A percentile compares a stretch with the other conserved stretches of the same genome.
Conservation (phyloP, 257 asterid genomes). For the Perilla frutescens region DNA sequence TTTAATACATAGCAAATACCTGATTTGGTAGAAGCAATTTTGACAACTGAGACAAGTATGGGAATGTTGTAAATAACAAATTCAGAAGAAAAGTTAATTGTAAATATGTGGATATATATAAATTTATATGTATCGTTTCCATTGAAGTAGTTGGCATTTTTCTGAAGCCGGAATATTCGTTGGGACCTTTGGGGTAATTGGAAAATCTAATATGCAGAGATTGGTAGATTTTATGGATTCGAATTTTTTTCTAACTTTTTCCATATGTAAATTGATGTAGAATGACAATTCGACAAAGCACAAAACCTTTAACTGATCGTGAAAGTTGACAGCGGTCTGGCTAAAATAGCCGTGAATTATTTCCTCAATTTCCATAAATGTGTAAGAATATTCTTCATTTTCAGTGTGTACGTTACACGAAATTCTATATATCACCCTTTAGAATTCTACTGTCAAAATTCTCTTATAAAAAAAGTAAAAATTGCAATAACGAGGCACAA, state of each 20-base stretch:
- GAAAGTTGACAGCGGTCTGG: slow-evolving; percentile 7
- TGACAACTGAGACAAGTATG: no score
- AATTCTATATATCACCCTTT: neutral
- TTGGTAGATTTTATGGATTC: slow-evolving; percentile 24
- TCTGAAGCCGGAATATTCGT: slow-evolving; percentile 22
- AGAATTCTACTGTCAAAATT: no score
- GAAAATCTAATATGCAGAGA: slow-evolving; percentile 29
- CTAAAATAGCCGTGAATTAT: neutral
- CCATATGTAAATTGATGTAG: neutral
- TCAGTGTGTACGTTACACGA: neutral
- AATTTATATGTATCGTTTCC: no score
- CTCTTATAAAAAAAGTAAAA: no score
- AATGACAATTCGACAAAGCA: slow-evolving; percentile 29
- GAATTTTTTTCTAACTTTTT: neutral
- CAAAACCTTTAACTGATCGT: slow-evolving; percentile 11
- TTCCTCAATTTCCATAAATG: slow-evolving; percentile 11
- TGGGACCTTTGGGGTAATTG: slow-evolving; percentile 2
- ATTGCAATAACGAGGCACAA: no score
- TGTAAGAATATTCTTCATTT: slow-evolving; percentile 3
- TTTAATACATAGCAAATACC: no score
- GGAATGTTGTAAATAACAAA: no score
- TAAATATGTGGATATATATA: no score
- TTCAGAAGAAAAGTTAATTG: no score
- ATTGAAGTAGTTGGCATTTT: slow-evolving; percentile 16
- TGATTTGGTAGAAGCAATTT: no score